phyloP scores from a whole-genome alignment of 23 red algal species.

The Cyanidioschyzon merolae region DNA sequence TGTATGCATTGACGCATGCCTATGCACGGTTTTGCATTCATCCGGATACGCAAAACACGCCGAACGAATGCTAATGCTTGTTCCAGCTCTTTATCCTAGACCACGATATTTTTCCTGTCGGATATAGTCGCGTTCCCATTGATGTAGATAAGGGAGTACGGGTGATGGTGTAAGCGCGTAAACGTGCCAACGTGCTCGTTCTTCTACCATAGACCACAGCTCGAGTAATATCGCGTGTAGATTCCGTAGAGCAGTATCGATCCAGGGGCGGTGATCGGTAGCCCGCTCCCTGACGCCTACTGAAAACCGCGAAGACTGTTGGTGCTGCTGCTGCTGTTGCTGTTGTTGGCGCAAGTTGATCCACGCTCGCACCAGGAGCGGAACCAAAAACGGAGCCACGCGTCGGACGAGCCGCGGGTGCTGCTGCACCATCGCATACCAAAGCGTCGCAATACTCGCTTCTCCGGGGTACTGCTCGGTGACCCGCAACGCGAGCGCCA shows the following conservation, averaged over 20 bases:
- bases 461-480: background rate
- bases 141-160: background rate
- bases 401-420: background rate
- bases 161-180: background rate
- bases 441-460: background rate
- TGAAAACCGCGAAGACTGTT: no score
- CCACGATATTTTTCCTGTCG: background rate
- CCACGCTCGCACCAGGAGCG: background rate
- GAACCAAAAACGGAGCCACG: background rate
- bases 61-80: no score
- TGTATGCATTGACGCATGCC: no score
- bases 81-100: background rate
- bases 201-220: background rate
- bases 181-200: background rate
- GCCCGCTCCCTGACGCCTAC: no score
- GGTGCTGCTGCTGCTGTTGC: no score
- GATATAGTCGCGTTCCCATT: conserved; percentile 10
- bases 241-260: background rate
- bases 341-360: background rate
- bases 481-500: background rate
- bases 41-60: no score
- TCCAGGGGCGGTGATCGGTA: no score
- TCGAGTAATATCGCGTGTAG: background rate
- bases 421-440: background rate
- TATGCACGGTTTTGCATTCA: no score